These are phyloP conservation scores for Fusarium newnesense DNA, from an alignment of 2,329 filamentous ascomycete genomes.

Conservation along the genomic window DNA sequence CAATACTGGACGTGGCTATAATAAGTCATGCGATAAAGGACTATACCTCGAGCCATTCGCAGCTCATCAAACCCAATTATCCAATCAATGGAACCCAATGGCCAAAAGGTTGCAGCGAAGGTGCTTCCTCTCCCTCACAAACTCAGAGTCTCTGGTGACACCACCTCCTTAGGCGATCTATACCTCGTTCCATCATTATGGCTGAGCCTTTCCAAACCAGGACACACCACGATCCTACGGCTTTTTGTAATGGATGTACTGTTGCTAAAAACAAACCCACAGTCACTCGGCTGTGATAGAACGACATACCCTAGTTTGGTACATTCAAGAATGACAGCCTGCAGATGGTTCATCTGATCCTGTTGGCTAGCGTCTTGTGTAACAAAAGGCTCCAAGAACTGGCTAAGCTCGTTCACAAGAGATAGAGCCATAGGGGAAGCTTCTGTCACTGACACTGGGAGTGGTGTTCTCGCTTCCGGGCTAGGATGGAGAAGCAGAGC, in stretches of 20 bases:
- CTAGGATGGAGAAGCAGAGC: conserved; percentile 54
- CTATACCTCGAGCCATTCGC: background rate
- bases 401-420: conserved; percentile 49
- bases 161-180: conserved; percentile 36
- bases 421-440: conserved; percentile 46
- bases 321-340: conserved; percentile 53
- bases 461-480: conserved; percentile 50
- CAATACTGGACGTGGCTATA: background rate
- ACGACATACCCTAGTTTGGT: conserved; percentile 54
- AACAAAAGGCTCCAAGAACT: conserved; percentile 50
- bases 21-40: too few species aligned
- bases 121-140: background rate
- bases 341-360: conserved; percentile 52
- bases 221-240: conserved; percentile 39
- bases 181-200: conserved; percentile 40
- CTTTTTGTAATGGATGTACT: background rate
- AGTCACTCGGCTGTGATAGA: conserved; percentile 56
- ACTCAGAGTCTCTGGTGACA: conserved; percentile 27
- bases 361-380: conserved; percentile 39
- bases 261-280: conserved; percentile 45
- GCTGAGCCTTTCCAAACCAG: conserved; percentile 46
- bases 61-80: background rate
- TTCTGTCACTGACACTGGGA: conserved; percentile 45
- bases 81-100: background rate
- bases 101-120: background rate